Conservation (phyloP, 441 rosid species). For the Populus hybrid region DNA sequence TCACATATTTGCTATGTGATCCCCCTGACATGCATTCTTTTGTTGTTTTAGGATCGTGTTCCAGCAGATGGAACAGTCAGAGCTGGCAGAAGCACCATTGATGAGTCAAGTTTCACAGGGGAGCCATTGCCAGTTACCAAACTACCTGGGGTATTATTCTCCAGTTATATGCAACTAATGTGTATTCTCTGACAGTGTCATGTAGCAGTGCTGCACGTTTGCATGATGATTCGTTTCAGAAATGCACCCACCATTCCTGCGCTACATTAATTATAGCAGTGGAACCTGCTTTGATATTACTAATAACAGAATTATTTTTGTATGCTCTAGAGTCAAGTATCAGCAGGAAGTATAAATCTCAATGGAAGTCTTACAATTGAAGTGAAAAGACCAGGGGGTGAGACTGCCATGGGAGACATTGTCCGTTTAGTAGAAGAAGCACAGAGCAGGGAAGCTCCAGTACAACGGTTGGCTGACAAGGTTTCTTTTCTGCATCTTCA, state of each 20-base stretch:
- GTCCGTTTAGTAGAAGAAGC: constrained; percentile 97
- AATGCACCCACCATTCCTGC: not conserved
- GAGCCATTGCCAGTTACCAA: constrained; percentile 97
- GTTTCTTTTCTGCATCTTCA: constrained; percentile 26
- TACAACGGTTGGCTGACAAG: constrained; percentile 95
- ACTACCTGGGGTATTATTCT: constrained; percentile 71
- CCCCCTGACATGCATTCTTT: constrained; percentile 10
- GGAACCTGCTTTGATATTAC: constrained; percentile 24
- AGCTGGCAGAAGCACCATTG: constrained; percentile 92
- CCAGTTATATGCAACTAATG: not conserved
- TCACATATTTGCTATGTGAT: not conserved
- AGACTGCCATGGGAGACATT: constrained; percentile 90
- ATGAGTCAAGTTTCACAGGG: constrained; percentile 96
- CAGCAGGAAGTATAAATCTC: constrained; percentile 92
- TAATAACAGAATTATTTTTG: constrained; percentile 20
- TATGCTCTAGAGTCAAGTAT: constrained; percentile 77
- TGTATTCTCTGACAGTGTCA: not conserved
- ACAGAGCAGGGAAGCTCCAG: constrained; percentile 92
- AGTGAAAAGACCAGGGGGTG: constrained; percentile 93
- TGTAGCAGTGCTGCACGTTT: not conserved
- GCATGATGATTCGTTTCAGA: not conserved
- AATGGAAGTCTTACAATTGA: constrained; percentile 92
- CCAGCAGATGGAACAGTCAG: constrained; percentile 93
- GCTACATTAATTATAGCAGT: constrained; percentile 6
- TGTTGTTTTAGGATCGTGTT: constrained; percentile 66